Percentiles rank a stretch among this genome's conserved stretches.
phyloP scores from a whole-genome alignment of 345 rosid species.

The Acer negundo region DNA sequence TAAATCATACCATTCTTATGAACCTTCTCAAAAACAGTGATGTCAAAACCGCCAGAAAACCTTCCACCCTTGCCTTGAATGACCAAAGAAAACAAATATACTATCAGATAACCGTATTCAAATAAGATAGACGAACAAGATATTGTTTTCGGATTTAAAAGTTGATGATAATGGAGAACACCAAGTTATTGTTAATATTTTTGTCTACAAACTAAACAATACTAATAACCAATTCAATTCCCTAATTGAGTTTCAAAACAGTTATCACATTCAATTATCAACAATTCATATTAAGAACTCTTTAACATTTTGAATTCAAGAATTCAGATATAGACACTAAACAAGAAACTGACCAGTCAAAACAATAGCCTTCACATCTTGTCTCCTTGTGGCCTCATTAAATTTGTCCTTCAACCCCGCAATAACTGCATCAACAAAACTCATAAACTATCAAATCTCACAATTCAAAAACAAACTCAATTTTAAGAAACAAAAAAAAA shows the following conservation, averaged over 20 bases:
- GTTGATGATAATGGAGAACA: no score
- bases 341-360: slow-evolving; percentile 53
- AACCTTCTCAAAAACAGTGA: slow-evolving; percentile 75
- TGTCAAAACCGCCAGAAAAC: slow-evolving; percentile 92
- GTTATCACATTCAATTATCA: no score
- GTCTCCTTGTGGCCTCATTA: slow-evolving; percentile 65
- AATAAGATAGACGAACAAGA: no score
- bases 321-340: no score
- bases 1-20: slow-evolving; percentile 67
- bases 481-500: background rate
- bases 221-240: no score
- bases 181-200: no score
- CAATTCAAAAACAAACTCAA: background rate
- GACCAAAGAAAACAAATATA: slow-evolving; percentile 6
- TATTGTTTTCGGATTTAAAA: no score
- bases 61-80: slow-evolving; percentile 77
- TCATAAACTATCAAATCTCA: slow-evolving; percentile 2
- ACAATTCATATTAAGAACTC: no score
- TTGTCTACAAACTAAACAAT: no score
- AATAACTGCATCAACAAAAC: slow-evolving; percentile 46
- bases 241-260: no score
- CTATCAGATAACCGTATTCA: background rate
- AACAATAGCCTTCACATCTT: slow-evolving; percentile 84
- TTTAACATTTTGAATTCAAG: no score
- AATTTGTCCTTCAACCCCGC: slow-evolving; percentile 74